phyloP scores from a whole-genome alignment of 352 stramenopile genomes.

The Peronosclerospora sorghi region DNA sequence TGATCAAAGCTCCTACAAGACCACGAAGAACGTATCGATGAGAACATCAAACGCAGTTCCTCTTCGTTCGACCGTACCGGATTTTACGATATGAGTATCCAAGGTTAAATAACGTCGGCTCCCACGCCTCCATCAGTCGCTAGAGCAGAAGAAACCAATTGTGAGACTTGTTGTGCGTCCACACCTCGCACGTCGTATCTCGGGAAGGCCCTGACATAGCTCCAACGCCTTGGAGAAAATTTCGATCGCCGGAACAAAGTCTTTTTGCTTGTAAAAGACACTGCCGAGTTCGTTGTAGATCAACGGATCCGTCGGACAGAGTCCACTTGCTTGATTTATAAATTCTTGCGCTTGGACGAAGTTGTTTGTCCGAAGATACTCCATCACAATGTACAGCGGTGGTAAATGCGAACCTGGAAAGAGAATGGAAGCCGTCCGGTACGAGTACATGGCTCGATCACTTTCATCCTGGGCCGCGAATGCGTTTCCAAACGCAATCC shows the following conservation, averaged over 20 bases:
- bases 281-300: constrained; percentile 95
- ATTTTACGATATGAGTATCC: constrained; percentile 92
- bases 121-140: constrained; percentile 87
- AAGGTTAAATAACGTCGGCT: constrained; percentile 96
- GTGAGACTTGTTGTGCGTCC: not conserved
- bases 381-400: constrained; percentile 96
- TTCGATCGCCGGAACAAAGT: constrained; percentile 78
- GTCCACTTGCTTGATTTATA: constrained; percentile 74
- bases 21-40: not conserved
- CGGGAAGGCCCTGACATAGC: constrained; percentile 60
- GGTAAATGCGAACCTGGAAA: constrained; percentile 89
- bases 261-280: constrained; percentile 85
- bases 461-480: constrained; percentile 96
- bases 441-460: constrained; percentile 95
- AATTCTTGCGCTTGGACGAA: constrained; percentile 90
- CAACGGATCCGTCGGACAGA: constrained; percentile 86
- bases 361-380: constrained; percentile 96
- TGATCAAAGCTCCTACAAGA: constrained; percentile 73
- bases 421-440: constrained; percentile 89
- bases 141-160: constrained; percentile 10
- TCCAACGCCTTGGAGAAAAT: constrained; percentile 86
- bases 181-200: constrained; percentile 26
- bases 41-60: not conserved
- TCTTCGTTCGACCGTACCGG: constrained; percentile 15
- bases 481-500: constrained; percentile 94